Evolutionary conservation across 768 basidiomycete genomes (phyloP).

Genomic region (Boletus patriciae): DNA sequence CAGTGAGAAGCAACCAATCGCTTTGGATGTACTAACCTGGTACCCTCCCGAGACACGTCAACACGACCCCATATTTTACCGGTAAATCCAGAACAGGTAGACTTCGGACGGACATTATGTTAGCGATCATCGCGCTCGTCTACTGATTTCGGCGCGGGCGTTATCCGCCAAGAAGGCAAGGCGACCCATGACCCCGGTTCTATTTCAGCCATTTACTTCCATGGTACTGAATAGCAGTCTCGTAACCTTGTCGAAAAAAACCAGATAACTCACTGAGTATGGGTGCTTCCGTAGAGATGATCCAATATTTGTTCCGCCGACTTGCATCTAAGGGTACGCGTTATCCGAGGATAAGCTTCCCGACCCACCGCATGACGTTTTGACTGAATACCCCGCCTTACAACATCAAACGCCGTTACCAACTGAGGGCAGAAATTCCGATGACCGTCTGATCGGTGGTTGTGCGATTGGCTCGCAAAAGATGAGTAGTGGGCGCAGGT

Average conservation of each 20-base stretch:
- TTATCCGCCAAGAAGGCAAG: background rate
- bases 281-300: background rate
- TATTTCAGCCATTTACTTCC: no score
- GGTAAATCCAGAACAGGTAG: background rate
- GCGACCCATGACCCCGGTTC: background rate
- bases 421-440: background rate
- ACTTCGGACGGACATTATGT: background rate
- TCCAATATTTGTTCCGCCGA: background rate
- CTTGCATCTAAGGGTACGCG: background rate
- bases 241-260: background rate
- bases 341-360: background rate
- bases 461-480: no score
- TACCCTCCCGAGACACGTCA: background rate
- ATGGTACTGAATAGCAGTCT: background rate
- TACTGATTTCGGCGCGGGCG: background rate
- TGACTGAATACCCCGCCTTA: background rate
- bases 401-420: background rate
- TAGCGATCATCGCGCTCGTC: background rate
- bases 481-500: no score
- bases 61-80: conserved; percentile 5
- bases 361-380: background rate
- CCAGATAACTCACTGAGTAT: background rate
- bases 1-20: background rate
- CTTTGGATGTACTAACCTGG: background rate
- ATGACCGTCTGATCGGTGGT: no score